Base-by-base conservation (phyloP, 148 eudicot genomes). In the Dysphania ambrosioides region DNA sequence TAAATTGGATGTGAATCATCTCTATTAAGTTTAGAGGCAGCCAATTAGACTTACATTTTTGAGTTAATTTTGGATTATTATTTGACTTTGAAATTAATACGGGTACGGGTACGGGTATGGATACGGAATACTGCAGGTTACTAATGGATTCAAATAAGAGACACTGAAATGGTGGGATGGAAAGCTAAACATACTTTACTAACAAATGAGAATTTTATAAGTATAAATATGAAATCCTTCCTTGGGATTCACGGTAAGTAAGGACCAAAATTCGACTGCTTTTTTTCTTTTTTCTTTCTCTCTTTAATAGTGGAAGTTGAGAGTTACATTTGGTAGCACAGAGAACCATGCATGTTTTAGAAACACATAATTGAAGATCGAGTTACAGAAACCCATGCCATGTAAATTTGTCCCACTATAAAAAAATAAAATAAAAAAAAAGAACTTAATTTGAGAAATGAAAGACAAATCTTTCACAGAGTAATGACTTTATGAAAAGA, bases 321-420 rank as follows among this genome's bases (percentile, higher is more conserved):
- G 75, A 57, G 75, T 72, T 57, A 57, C 75, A 72, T 36, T 6
- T 36, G 32, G 42, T 58, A 58, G 75, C 75, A 72, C 75, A 57
- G 36, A 36, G 53, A 56, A 36, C 75, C 75, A 72, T 56, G 65
- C 62, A 38, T 36, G 5, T 47, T 21, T 29, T 21, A 15, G 18
- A 30, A 70, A 27, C 58, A 49, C 15, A 30, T 8, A 30, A 30
- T 18, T 30, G 34, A 30, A 42, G 40, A 47, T 30, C 27, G 12
- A 49, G 38, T 49, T 70, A 47, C 59, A 49, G 38, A 70, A 70
- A 70, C 72, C 72, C 60, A 70, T 70, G 38, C 26, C 32, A 72
- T 36, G 51, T 36, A 36, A 21, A 18, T 34, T 55, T 24, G 73
- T 51, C 73, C 73, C 56, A 44, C n/a, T n/a, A n/a, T n/a, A n/a